phyloP scores from a whole-genome alignment of 345 rosid genomes.

The Excoecaria agallocha region DNA sequence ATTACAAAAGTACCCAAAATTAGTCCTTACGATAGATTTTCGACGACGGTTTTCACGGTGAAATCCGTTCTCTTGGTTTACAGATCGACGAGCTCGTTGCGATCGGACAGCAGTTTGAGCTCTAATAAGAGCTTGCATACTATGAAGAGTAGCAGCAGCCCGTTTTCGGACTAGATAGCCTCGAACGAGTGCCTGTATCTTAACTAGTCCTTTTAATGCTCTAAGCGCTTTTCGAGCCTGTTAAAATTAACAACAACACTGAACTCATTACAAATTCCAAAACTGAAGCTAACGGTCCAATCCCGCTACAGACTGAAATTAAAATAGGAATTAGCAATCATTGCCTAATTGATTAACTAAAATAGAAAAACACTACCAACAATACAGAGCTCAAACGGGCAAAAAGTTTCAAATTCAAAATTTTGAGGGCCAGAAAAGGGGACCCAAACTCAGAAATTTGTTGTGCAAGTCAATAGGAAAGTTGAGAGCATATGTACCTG shows the following conservation, averaged over 20 bases:
- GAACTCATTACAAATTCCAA: not conserved
- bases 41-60: conserved; percentile 16
- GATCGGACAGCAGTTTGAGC: conserved; percentile 27
- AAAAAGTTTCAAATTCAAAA: conserved; percentile 17
- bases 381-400: not conserved
- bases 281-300: too few relatives aligned
- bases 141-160: conserved; percentile 29
- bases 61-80: conserved; percentile 19
- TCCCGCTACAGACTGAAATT: not conserved
- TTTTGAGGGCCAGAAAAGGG: not conserved
- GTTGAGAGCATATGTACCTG: not conserved
- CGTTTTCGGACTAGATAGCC: conserved; percentile 32
- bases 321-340: not conserved
- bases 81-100: conserved; percentile 17
- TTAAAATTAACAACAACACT: not conserved
- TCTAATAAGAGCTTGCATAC: conserved; percentile 33
- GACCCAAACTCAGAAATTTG: not conserved
- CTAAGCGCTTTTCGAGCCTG: conserved; percentile 34
- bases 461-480: not conserved
- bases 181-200: conserved; percentile 31
- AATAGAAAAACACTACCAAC: not conserved
- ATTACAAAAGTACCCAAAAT: not conserved
- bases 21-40: conserved; percentile 16
- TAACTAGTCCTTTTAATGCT: conserved; percentile 29
- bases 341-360: not conserved